Evolutionary conservation across 2,329 filamentous ascomycete species (phyloP), one percentile per base, ranked within the genome.

Genomic region (Emericellopsis atlantica): DNA sequence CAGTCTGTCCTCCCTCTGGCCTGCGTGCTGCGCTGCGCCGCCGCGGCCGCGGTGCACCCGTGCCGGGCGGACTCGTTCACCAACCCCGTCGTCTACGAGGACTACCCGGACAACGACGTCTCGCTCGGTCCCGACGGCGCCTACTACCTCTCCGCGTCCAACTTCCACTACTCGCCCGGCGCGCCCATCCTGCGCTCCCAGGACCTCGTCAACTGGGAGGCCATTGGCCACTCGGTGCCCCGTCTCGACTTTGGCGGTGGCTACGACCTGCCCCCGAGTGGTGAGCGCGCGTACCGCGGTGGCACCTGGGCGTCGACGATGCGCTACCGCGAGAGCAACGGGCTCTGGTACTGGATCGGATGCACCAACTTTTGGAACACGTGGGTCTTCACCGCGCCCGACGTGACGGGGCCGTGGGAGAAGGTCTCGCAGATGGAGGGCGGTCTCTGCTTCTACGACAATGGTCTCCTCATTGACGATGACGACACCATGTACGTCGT

Each of bases 401-500:
- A 54, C 9, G 58, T 58, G 5, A 55, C 56, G 2, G 67, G 64
- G 0, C 65, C 66, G 0, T 73, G 68, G 68, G 59, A 45, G 10
- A 55, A 62, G 36, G 46, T 49, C 32, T 57, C 53, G 2, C 60
- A 51, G 8, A 54, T 65, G 14, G 54, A 54, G n/a, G 29, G 31
- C 18, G 57, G 54, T 1, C 60, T 51, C 1, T 79, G 73, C 52
- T 76, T 72, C 48, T 79, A 79, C 47, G 74, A 79, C 51, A 65
- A 59, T 15, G 72, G 75, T 0, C 52, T 79, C 0, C 51, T 78
- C n/a, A 64, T 79, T 29, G 74, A 78, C 39, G 69, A 74, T 21
- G 65, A 77, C 26, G 74, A 76, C 43, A 70, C 65, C 1, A 71
- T 77, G 62, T 79, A 77, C 40, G 66, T 79, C 0, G 69, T 64